Conservation (phyloP, 192 early-diverging fungal species). For the Chytriomyces hyalinus region DNA sequence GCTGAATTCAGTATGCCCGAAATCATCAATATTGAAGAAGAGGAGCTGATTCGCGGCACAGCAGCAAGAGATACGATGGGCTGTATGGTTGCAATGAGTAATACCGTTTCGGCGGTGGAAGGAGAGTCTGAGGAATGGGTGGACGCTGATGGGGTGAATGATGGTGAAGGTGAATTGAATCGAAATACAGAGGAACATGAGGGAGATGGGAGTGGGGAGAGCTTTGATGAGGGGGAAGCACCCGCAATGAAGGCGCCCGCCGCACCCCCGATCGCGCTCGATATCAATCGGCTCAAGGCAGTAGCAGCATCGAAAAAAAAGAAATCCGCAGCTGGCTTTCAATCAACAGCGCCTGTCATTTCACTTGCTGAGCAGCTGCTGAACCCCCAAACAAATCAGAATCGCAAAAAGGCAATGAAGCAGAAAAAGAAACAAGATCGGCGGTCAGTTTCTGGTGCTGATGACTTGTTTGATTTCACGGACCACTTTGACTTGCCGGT, state of each 20-base stretch:
- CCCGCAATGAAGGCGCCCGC: slow-evolving; percentile 17
- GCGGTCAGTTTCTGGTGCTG: slow-evolving; percentile 32
- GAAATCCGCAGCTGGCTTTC: slow-evolving; percentile 57
- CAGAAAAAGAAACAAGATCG: slow-evolving; percentile 62
- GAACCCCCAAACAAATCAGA: slow-evolving; percentile 75
- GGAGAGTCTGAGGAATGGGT: slow-evolving; percentile 32
- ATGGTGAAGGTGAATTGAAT: background rate
- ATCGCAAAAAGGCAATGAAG: slow-evolving; percentile 70
- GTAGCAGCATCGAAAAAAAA: slow-evolving; percentile 38
- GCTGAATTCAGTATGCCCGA: slow-evolving; percentile 82
- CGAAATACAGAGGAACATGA: background rate
- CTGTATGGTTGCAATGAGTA: slow-evolving; percentile 57
- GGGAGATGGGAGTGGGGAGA: slow-evolving; percentile 51
- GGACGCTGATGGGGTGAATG: slow-evolving; percentile 8
- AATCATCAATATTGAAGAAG: slow-evolving; percentile 56
- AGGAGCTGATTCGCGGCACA: slow-evolving; percentile 53
- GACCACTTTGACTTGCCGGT: slow-evolving; percentile 38
- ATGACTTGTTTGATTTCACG: slow-evolving; percentile 51
- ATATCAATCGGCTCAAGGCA: slow-evolving; percentile 47
- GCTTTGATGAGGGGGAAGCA: slow-evolving; percentile 47
- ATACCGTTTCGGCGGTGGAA: slow-evolving; percentile 44
- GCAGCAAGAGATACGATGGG: slow-evolving; percentile 46
- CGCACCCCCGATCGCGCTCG: slow-evolving; percentile 37
- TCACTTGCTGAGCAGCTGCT: slow-evolving; percentile 65
- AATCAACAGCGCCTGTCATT: slow-evolving; percentile 55